Evolutionary conservation across 2,329 filamentous ascomycete genomes (phyloP), one percentile per base, ranked within the genome.

Genomic region (Epichloe glyceriae): DNA sequence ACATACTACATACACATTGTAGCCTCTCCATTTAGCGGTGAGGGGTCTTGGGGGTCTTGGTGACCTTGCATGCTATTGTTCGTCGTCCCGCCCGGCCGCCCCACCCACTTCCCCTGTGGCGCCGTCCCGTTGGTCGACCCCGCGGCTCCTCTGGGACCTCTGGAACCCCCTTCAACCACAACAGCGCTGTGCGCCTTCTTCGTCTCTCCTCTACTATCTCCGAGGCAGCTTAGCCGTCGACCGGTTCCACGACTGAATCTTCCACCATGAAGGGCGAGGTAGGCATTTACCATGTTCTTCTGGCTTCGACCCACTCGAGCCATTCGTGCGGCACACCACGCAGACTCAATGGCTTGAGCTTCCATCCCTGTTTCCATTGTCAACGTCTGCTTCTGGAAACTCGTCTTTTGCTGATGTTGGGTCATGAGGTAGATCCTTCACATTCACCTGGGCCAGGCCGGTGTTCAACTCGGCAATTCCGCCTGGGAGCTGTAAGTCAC

Each of bases 381-480:
- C 38, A 41, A 47, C 42, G 12, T 17, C 15, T 40, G 15, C 12
- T 26, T 17, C 22, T 15, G 1, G 19, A 4, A 33, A 22, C 26
- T 20, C 19, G 47, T 52, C 14, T 33, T 38, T 49, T 44, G 47
- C 53, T 57, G 37, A 60, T 56, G n/a, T 20, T 44, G 56, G 22
- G 26, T 6, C 55, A 39, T 35, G 50, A 52, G 51, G 50, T 55
- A 81, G 78, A 75, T 82, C 69, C 73, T 81, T 70, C 78, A 82
- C 70, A 70, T 82, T 65, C 78, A 82, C 66, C 67, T 81, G 61
- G 78, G 78, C 67, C 78, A 86, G 75, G 82, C 83, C 71, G 83
- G 82, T 71, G 79, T 75, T 64, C 82, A 86, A 78, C 80, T 86
- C 57, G 83, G 82, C 64, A 85, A 85, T 75, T 83, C 80, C 65